Evolutionary conservation across 2,329 filamentous ascomycete genomes (phyloP), one percentile per base, ranked within the genome.

Genomic region (Colletotrichum truncatum): DNA sequence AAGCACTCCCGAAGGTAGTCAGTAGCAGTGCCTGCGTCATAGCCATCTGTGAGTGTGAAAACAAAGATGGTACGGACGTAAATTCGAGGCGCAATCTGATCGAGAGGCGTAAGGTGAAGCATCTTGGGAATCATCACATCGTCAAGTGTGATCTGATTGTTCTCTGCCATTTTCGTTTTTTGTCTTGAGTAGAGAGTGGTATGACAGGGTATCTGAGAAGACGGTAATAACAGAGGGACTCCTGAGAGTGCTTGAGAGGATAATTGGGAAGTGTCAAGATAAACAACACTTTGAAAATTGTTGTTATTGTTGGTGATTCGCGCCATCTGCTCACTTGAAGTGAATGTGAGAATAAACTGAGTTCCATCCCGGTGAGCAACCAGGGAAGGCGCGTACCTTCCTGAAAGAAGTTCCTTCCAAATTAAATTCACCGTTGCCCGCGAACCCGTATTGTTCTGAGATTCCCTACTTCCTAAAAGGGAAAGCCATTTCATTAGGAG

Each of bases 51-150:
- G 1, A 25, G 11, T 32, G 34, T 28, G 5, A 66, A 48, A 6
- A 30, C 6, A 16, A 64, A 66, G 38, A 66, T 26, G 6, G 46
- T 26, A 8, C 64, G 30, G 21, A 59, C 52, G 11, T 66, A 66
- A 7, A 64, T 64, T 2, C 59, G 60, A 4, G 64, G 64, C 10
- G 64, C 64, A 9, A 64, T 59, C 38, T 64, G 64, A 14, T 66
- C 64, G 32, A 66, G 21, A 1, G 53, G 45, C 1, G 32, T 23
- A 1, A 60, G 28, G 4, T 23, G 32, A 2, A 60, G 38, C 6
- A 16, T n/a, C 18, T 34, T 32, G 0, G 53, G 8, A 6, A 18
- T 18, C 5, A 21, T n/a, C n/a, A n/a, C n/a, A n/a, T n/a, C n/a
- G n/a, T n/a, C n/a, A n/a, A n/a, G n/a, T n/a, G n/a, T n/a, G n/a